Evolutionary conservation across 352 stramenopile genomes (phyloP).

Genomic region (Pythium myriotylum): DNA sequence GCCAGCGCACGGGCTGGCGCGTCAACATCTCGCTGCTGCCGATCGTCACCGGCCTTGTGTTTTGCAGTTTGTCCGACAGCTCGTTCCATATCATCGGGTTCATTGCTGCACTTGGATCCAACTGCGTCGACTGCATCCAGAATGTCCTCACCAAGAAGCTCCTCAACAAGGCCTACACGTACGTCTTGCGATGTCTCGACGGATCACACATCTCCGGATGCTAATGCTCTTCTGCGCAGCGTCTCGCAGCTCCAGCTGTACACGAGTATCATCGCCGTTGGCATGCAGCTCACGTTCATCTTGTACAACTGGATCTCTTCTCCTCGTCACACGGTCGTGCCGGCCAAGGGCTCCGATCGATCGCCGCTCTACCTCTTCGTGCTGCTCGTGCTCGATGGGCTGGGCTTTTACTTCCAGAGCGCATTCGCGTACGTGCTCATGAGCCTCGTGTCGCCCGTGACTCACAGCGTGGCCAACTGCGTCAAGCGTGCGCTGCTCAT

Average conservation of each 20-base stretch:
- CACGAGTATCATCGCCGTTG: constrained; percentile 83
- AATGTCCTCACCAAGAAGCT: constrained; percentile 92
- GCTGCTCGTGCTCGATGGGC: constrained; percentile 64
- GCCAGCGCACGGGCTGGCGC: constrained; percentile 77
- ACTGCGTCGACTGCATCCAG: constrained; percentile 92
- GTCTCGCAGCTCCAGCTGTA: constrained; percentile 90
- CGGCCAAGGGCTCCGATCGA: constrained; percentile 23
- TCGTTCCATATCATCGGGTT: constrained; percentile 91
- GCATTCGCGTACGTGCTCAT: constrained; percentile 91
- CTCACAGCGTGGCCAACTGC: constrained; percentile 90
- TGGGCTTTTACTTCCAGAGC: constrained; percentile 91
- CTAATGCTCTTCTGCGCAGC: constrained; percentile 27
- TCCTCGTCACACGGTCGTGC: constrained; percentile 31
- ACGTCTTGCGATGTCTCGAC: constrained; percentile 19
- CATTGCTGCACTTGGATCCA: constrained; percentile 84
- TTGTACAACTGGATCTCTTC: constrained; percentile 62
- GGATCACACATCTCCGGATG: neutral
- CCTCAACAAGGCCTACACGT: constrained; percentile 82
- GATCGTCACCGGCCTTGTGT: constrained; percentile 82
- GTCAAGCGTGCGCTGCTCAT: constrained; percentile 91
- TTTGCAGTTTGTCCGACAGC: constrained; percentile 87
- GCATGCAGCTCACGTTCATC: constrained; percentile 86
- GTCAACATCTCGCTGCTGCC: constrained; percentile 88
- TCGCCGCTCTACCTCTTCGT: constrained; percentile 53
- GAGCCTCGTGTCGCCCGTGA: constrained; percentile 90